Base-by-base conservation (phyloP, 495 filamentous ascomycete genomes). In the Melanomma pulvis-pyrius region DNA sequence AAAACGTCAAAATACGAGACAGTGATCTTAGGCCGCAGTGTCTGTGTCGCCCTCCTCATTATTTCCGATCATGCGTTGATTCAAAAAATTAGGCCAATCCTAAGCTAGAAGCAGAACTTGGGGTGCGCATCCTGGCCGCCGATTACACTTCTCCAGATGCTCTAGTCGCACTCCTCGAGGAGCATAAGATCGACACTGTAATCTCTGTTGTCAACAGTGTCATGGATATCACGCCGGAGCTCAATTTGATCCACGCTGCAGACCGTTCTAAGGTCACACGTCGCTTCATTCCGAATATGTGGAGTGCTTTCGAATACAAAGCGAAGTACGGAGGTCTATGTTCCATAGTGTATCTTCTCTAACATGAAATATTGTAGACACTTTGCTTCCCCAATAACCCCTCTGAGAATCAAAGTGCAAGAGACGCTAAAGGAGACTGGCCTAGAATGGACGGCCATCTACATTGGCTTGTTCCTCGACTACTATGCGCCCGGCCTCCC, bases 281-380 rank as follows among this genome's bases (percentile, higher is more conserved):
- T n/a, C 60, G 60, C 15, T 63, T 39, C 21, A 63, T 63, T 28
- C 60, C 60, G 22, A 63, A 55, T 34, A 29, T 54, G 21, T 63
- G 48, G 49, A 54, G 49, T 26, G 60, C 21, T 21, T 7, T 63
- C 7, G 50, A 52, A 9, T 63, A 46, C 32, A 26, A 25, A 22
- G 41, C 1, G 11, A 34, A 63, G 60, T 63, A 55, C 21, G n/a
- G 60, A 29, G 30, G 15, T 11, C 22, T 13, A 17, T 41, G 17
- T 24, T 44, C 30, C 25, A 24, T 7, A 49, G 7, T 15, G 21
- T 46, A 12, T 19, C 49, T 19, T n/a, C n/a, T n/a, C n/a, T n/a
- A n/a, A n/a, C n/a, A n/a, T n/a, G n/a, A n/a, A n/a, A n/a, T n/a
- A n/a, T n/a, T n/a, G n/a, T n/a, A n/a, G n/a, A n/a, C n/a, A n/a